Conservation (phyloP, 129 eudicot genomes). For the Solidago caesia region DNA sequence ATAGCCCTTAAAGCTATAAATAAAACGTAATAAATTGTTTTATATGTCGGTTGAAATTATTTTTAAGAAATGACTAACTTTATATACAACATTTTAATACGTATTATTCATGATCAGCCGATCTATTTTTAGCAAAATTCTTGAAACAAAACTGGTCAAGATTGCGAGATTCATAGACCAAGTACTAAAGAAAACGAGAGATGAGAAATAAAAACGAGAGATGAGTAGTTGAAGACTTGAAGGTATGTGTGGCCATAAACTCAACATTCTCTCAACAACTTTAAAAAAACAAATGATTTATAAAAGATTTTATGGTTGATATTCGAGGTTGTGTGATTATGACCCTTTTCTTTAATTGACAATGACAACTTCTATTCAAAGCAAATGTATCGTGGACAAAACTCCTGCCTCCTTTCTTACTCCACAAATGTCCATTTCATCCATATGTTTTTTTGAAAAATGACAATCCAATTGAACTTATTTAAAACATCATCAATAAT, state of each 20-base stretch:
- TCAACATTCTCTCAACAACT: slow-evolving; percentile 33
- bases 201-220: background rate
- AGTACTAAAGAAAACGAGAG: background rate
- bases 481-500: background rate
- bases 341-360: slow-evolving; percentile 10
- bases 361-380: slow-evolving; percentile 28
- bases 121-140: no score
- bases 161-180: background rate
- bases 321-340: slow-evolving; percentile 29
- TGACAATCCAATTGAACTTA: background rate
- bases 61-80: no score
- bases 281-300: slow-evolving; percentile 27
- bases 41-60: no score
- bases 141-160: background rate
- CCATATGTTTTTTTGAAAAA: background rate
- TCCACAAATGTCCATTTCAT: slow-evolving; percentile 20
- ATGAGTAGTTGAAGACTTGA: slow-evolving; percentile 37
- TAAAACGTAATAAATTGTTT: no score
- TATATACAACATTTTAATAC: no score
- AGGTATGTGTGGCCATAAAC: slow-evolving; percentile 34
- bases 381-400: slow-evolving; percentile 9
- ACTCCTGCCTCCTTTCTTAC: slow-evolving; percentile 16
- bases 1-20: no score
- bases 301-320: slow-evolving; percentile 25
- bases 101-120: no score